Conservation (phyloP, 495 filamentous ascomycete genomes). For the Penicillium samsonianum region DNA sequence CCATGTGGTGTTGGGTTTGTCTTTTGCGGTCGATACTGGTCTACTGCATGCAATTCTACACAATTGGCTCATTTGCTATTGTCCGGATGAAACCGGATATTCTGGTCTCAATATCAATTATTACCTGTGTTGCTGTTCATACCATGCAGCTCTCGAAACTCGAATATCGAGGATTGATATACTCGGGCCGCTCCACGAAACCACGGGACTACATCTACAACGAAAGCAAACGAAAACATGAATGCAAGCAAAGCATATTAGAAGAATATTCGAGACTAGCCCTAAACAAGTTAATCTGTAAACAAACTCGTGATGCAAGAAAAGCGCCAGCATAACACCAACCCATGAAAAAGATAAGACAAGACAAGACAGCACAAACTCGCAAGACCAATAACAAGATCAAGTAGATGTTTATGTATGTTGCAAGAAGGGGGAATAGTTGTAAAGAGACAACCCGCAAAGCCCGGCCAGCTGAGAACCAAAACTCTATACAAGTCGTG, state of each 20-base stretch:
- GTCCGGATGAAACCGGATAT: not conserved
- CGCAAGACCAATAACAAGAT: constrained; percentile 5
- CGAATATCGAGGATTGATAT: not conserved
- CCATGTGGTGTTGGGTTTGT: not conserved
- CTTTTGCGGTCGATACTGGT: not conserved
- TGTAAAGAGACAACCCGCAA: constrained; percentile 19
- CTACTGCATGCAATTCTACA: not conserved
- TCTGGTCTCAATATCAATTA: not conserved
- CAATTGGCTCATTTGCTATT: too few relatives aligned
- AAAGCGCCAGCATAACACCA: constrained; percentile 26
- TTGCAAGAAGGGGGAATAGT: constrained; percentile 24
- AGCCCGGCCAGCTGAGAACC: constrained; percentile 21
- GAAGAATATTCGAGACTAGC: not conserved
- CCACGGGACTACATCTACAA: not conserved
- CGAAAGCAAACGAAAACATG: not conserved
- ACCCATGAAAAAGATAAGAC: constrained; percentile 23
- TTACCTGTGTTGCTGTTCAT: not conserved
- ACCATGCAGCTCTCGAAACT: not conserved
- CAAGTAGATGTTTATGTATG: constrained; percentile 30
- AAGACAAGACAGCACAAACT: constrained; percentile 15
- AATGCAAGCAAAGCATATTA: not conserved
- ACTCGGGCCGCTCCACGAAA: not conserved
- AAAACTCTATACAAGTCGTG: constrained; percentile 34
- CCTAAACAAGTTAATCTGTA: constrained; percentile 1
- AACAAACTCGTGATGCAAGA: constrained; percentile 14